Evolutionary conservation across 768 basidiomycete genomes (phyloP).

Genomic region (Sporobolomyces phaffii): DNA sequence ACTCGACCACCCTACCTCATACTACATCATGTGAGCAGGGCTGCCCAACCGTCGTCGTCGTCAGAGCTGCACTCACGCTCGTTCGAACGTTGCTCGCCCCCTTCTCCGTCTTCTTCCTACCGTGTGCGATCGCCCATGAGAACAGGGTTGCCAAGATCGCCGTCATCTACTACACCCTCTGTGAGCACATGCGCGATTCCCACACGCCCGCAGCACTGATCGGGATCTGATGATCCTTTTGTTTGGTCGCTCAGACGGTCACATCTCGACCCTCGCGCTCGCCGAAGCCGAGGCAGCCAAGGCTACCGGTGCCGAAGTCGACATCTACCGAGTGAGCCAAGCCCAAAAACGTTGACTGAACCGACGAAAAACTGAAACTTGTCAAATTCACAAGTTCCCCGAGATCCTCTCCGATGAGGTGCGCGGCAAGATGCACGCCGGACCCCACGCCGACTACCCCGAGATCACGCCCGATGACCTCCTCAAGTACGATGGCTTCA

Average conservation of each 20-base stretch:
- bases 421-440: conserved; percentile 39
- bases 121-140: conserved; percentile 34
- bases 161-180: conserved; percentile 18
- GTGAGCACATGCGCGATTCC: background rate
- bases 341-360: too few species aligned
- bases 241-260: conserved; percentile 11
- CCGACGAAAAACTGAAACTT: too few species aligned
- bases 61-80: too few species aligned
- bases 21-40: background rate
- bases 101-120: too few species aligned
- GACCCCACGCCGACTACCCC: conserved; percentile 28
- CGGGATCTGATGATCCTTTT: background rate
- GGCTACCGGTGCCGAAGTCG: conserved; percentile 46
- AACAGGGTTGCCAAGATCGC: conserved; percentile 9
- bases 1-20: too few species aligned
- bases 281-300: conserved; percentile 44
- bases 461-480: conserved; percentile 58
- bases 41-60: background rate
- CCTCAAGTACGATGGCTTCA: conserved; percentile 34
- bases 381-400: conserved; percentile 46
- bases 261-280: conserved; percentile 37
- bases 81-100: too few species aligned
- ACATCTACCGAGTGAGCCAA: conserved; percentile 43
- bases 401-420: conserved; percentile 62
- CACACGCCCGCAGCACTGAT: background rate